Evolutionary conservation across 2,329 filamentous ascomycete species (phyloP).

Genomic region (Xylariales sp.): DNA sequence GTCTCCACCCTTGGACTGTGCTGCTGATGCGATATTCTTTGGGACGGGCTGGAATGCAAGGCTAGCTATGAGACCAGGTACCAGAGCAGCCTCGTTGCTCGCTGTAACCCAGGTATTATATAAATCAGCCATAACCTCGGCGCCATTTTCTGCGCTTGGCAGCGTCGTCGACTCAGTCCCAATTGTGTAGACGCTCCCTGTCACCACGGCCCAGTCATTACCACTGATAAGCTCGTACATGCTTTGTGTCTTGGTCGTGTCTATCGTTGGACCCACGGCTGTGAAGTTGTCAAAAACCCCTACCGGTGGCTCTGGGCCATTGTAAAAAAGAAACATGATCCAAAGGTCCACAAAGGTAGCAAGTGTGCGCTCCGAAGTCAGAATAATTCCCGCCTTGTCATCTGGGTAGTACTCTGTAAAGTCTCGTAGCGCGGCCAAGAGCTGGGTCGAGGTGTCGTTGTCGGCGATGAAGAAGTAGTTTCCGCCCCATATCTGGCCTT

Average conservation of each 20-base stretch:
- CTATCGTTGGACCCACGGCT: constrained; percentile 34
- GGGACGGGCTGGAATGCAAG: constrained; percentile 35
- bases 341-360: constrained; percentile 44
- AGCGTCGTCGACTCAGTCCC: constrained; percentile 32
- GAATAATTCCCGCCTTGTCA: constrained; percentile 55
- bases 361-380: constrained; percentile 44
- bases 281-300: constrained; percentile 55
- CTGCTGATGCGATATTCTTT: constrained; percentile 25
- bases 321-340: constrained; percentile 61
- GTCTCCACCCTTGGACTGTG: constrained; percentile 29
- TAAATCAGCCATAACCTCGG: constrained; percentile 23
- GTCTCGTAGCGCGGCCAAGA: constrained; percentile 46
- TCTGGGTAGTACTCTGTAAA: constrained; percentile 56
- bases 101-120: constrained; percentile 28
- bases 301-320: constrained; percentile 47
- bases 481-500: constrained; percentile 38
- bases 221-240: constrained; percentile 40
- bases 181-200: constrained; percentile 30
- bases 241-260: constrained; percentile 40
- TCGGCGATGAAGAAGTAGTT: constrained; percentile 31
- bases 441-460: constrained; percentile 20
- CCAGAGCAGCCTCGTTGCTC: constrained; percentile 16
- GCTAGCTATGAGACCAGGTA: constrained; percentile 24
- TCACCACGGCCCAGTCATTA: constrained; percentile 35
- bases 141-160: constrained; percentile 19